Percentiles rank a stretch among this genome's conserved stretches.
phyloP scores from a whole-genome alignment of 2,329 filamentous ascomycete species.

The Stachybotrys chartarum region DNA sequence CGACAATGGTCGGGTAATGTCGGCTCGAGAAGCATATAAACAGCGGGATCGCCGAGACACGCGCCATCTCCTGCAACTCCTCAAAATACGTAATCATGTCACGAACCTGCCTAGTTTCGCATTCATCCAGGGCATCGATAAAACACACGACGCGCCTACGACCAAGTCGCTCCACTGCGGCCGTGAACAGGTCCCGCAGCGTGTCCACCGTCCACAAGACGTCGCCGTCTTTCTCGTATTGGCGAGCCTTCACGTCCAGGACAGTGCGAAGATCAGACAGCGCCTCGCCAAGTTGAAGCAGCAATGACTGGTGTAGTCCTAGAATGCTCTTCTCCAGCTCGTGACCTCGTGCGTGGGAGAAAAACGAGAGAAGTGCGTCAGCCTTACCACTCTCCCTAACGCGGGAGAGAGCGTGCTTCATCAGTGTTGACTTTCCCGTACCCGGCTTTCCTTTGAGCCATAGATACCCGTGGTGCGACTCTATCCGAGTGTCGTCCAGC shows the following conservation, averaged over 20 bases:
- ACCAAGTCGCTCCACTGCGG: background rate
- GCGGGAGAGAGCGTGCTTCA: background rate
- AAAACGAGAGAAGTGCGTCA: background rate
- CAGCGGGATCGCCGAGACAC: conserved; percentile 1
- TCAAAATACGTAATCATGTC: conserved; percentile 38
- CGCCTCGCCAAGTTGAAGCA: background rate
- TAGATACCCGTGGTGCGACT: background rate
- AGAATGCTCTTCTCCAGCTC: background rate
- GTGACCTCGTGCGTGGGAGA: background rate
- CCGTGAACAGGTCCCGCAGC: background rate
- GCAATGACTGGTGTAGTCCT: background rate
- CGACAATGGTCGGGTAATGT: conserved; percentile 34
- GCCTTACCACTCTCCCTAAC: background rate
- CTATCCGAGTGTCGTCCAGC: background rate
- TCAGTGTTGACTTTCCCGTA: background rate
- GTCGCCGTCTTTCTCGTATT: conserved; percentile 3
- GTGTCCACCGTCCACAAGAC: background rate
- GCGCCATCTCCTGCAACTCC: conserved; percentile 21
- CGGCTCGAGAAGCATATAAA: conserved; percentile 38
- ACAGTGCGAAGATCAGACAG: background rate
- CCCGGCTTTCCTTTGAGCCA: background rate
- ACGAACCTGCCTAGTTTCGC: conserved; percentile 24
- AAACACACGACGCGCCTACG: background rate
- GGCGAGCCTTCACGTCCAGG: background rate
- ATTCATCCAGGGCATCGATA: background rate